Evolutionary conservation across 78 protist species (phyloP), one percentile per base, ranked within the genome.

Genomic region (Speleostelium caveatum): DNA sequence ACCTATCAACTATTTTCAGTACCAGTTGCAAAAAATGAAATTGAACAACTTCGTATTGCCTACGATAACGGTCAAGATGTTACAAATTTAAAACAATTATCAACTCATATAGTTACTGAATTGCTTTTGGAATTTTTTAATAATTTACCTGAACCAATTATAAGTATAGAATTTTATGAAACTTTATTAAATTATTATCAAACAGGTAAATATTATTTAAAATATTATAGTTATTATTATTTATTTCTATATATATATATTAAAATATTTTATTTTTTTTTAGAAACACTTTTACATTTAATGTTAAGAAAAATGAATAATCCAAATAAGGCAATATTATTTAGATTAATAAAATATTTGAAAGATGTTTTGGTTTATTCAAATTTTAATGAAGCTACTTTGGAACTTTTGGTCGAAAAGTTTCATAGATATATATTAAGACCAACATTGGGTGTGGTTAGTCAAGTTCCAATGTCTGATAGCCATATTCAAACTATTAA

Each of bases 121-220:
- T 14, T 80, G 21, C 49, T 80, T 30, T 7, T 80, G 2, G 89
- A 80, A 41, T 80, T 68, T 41, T 41, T 80, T 19, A 38, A 32
- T 35, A 75, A 32, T 19, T 38, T 68, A 38, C 89, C 89, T 3
- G 89, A 80, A 58, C 77, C 89, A 55, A 55, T 80, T 17, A 80
- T 80, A 2, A 53, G 77, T 28, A 42, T 65, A 22, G 89, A 80
- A 22, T 80, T 80, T 68, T 80, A 68, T 41, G 89, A 80, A 68
- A 80, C 89, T 17, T 24, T 80, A 22, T 80, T 80, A 41, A 80
- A 80, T 58, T 80, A 80, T 68, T 80, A 80, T 68, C 89, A 80
- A 68, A 80, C 89, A 33, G 87, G 87, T 78, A 78, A 51, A 24
- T 42, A 74, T 0, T 7, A n/a, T 4, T n/a, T n/a, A n/a, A n/a